These are phyloP conservation scores for Lepiota brunneoincarnata DNA, from an alignment of 768 basidiomycete genomes.

Conservation along the genomic window DNA sequence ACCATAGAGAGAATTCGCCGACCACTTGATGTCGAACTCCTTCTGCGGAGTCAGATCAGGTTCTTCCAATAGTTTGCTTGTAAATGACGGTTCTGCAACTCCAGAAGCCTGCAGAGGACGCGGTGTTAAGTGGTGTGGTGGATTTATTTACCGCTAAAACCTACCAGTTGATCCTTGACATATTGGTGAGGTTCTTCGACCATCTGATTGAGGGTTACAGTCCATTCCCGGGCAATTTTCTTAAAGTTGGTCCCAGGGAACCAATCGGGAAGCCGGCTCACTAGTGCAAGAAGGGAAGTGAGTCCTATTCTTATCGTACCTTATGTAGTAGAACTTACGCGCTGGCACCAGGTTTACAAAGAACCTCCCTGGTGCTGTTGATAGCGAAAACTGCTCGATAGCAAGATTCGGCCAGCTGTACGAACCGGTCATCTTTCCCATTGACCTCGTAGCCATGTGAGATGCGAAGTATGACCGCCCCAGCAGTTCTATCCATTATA, in stretches of 20 bases:
- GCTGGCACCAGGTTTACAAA: conserved; percentile 53
- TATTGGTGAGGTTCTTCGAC: conserved; percentile 42
- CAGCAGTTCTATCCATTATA: conserved; percentile 31
- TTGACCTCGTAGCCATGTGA: conserved; percentile 41
- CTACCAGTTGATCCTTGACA: conserved; percentile 45
- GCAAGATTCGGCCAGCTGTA: conserved; percentile 36
- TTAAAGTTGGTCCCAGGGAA: conserved; percentile 58
- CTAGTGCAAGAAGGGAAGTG: conserved; percentile 22
- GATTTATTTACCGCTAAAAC: conserved; percentile 4
- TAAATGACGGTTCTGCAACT: conserved; percentile 31
- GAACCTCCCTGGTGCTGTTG: conserved; percentile 40
- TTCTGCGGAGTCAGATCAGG: conserved; percentile 26
- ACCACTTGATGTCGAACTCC: conserved; percentile 40
- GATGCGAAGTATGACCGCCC: conserved; percentile 41
- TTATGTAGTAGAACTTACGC: conserved; percentile 23
- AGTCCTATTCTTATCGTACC: not conserved
- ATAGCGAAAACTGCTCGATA: conserved; percentile 34
- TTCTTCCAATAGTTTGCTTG: conserved; percentile 29
- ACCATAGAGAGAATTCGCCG: conserved; percentile 44
- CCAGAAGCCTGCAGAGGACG: conserved; percentile 23
- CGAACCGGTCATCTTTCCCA: conserved; percentile 36
- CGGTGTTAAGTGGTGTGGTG: not conserved
- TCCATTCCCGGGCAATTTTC: conserved; percentile 42
- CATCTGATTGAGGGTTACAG: conserved; percentile 37
- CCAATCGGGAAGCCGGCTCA: conserved; percentile 52